Evolutionary conservation across 176 grass and related monocot genomes (phyloP), one percentile per base, ranked within the genome.

Genomic region (Aegilops bicornis): DNA sequence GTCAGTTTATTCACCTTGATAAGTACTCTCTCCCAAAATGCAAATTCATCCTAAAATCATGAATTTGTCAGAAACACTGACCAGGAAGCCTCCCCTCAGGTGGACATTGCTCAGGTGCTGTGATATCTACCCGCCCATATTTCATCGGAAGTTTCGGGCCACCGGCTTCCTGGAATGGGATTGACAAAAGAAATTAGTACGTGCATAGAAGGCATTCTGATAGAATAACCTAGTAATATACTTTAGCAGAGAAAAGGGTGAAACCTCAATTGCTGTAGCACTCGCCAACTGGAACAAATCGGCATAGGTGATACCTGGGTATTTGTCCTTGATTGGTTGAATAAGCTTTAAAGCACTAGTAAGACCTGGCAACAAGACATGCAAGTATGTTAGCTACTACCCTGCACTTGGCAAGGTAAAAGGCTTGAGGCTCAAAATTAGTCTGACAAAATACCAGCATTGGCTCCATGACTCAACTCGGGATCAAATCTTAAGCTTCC

Each of bases 261-360:
- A 69, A 77, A 98, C 97, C 97, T 98, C 94, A 83, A 98, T 98
- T 64, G 97, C 92, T 73, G 97, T 92, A 75, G 96, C 93, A 86
- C 96, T 98, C n/a, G 93, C 96, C 87, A 98, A 88, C 82, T 98
- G 94, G 83, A 98, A 98, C 79, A 96, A 78, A 85, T 98, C 97
- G 4, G 94, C 93, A 43, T 94, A 96, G 64, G 90, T 96, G 72
- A 98, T 90, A 30, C 74, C 87, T 2, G 93, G 82, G 87, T 96
- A 98, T 67, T 94, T 98, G 75, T 93, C 91, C 86, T 95, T 98
- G 40, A 98, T 93, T 74, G 96, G 91, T 76, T 92, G 88, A 79
- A 95, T 91, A 82, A 98, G 90, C 79, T 95, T 95, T 76, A 98
- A 77, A 71, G 96, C 91, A 86, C 84, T 95, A 71, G 92, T 80